Percentiles rank a stretch among this genome's conserved stretches.
phyloP scores from a whole-genome alignment of 2,329 filamentous ascomycete genomes.

The Sclerotinia spermophila region DNA sequence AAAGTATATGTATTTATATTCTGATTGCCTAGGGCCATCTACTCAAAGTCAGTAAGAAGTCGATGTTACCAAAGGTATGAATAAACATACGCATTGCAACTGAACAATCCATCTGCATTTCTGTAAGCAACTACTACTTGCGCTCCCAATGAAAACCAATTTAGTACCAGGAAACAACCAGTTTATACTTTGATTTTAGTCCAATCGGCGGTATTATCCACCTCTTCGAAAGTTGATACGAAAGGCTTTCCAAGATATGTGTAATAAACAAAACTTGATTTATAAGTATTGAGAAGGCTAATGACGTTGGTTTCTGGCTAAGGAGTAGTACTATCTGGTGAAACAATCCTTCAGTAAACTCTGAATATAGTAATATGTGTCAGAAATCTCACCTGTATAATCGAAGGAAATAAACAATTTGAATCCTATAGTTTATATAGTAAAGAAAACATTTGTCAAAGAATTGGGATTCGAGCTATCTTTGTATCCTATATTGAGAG shows the following conservation, averaged over 20 bases:
- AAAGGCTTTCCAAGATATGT: not conserved
- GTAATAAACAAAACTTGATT: not conserved
- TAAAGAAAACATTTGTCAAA: not conserved
- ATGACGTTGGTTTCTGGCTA: not conserved
- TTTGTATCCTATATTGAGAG: not conserved
- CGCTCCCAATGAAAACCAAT: not conserved
- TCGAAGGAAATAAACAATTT: constrained; percentile 1
- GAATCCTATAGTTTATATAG: not conserved
- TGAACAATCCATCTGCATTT: not conserved
- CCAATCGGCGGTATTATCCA: not conserved
- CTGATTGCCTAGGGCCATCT: not conserved
- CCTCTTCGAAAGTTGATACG: constrained; percentile 5
- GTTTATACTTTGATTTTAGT: not conserved
- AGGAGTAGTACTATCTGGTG: not conserved
- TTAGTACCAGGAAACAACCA: not conserved
- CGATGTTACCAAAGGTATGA: not conserved
- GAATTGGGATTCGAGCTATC: not conserved
- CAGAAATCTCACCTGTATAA: not conserved
- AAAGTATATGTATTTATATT: constrained; percentile 4
- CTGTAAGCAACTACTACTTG: not conserved
- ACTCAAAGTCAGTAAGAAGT: not conserved
- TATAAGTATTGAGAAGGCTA: not conserved
- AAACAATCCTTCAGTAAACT: not conserved
- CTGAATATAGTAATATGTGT: not conserved
- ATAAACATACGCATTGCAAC: not conserved